Evolutionary conservation across 2,329 filamentous ascomycete genomes (phyloP), one percentile per base, ranked within the genome.

Genomic region (Graphilbum ipis-grandicollis): DNA sequence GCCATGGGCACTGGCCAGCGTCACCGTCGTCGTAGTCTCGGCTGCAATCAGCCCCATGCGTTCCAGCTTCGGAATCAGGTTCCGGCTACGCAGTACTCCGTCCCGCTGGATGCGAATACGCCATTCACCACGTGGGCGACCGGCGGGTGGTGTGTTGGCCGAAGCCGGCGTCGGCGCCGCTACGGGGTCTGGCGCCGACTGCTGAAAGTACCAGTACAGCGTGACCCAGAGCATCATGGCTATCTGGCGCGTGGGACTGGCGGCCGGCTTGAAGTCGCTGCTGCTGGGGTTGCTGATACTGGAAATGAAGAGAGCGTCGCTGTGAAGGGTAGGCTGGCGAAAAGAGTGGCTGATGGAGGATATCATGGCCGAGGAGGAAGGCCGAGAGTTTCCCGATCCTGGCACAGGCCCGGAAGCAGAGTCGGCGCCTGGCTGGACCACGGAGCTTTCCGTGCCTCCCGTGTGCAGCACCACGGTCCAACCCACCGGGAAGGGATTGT

Each of bases 141-240:
- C 88, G 5, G 58, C 53, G 15, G 70, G 60, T 0, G 79, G 79
- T 0, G 84, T 88, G 39, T 65, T 53, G 44, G 66, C 68, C 1
- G 76, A 80, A 0, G 69, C 62, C 5, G 71, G 60, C 7, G 71
- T 81, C 10, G 44, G 25, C 15, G 65, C 64, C 25, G 90, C 51
- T 35, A 71, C 67, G 1, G 69, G 64, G 18, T 68, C 63, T 0
- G 88, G 88, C 47, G 78, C 68, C 1, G 75, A 68, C 54, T 93
- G 83, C 58, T 94, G 86, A 48, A 94, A 96, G 62, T 96, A 96
- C 88, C 88, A 96, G 62, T 84, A 93, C 31, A 96, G 63, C 1
- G 84, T 86, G 25, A 85, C 75, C 82, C 84, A 96, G 7, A 96
- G 67, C 79, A 94, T 93, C 82, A 94, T 85, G 46, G 88, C 88